phyloP scores from a whole-genome alignment of 805 yeast genomes.

The Teunomyces cretensis region DNA sequence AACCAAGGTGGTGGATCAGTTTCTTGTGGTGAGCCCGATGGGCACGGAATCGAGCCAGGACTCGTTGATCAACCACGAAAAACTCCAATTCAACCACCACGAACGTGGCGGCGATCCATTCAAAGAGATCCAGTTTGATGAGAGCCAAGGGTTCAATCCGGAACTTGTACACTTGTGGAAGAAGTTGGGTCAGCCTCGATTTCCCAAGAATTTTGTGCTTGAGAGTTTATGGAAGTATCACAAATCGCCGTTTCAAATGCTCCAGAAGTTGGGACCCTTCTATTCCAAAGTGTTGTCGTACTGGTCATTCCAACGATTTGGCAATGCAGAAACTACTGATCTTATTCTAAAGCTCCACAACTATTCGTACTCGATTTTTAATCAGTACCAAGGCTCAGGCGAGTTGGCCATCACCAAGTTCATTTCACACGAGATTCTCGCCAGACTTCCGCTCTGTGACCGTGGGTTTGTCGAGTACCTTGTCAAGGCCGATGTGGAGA shows the following conservation, averaged over 20 bases:
- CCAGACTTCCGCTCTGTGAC: slow-evolving; percentile 40
- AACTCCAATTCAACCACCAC: no score
- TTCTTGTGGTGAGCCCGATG: slow-evolving; percentile 40
- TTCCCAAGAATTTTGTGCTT: slow-evolving; percentile 32
- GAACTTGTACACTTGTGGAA: slow-evolving; percentile 35
- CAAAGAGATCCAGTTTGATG: no score
- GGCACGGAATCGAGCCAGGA: slow-evolving; percentile 40
- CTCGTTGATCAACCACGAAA: slow-evolving; percentile 34
- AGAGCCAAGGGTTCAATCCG: no score
- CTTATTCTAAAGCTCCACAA: slow-evolving; percentile 37
- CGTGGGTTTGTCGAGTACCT: slow-evolving; percentile 35
- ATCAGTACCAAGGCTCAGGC: slow-evolving; percentile 44
- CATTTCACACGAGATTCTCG: slow-evolving; percentile 39
- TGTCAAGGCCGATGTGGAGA: slow-evolving; percentile 19
- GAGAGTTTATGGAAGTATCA: slow-evolving; percentile 38
- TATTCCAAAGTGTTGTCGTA: slow-evolving; percentile 40
- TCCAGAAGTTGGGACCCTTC: slow-evolving; percentile 39
- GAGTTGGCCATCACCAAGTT: slow-evolving; percentile 44
- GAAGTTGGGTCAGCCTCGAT: slow-evolving; percentile 35
- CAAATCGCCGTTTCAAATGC: slow-evolving; percentile 39
- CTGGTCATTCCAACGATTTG: slow-evolving; percentile 42
- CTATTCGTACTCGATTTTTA: slow-evolving; percentile 42
- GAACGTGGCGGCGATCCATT: no score
- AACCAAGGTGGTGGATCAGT: slow-evolving; percentile 18
- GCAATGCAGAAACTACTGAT: no score